Conservation (phyloP, 768 basidiomycete species). For the Scleroderma citrinum region DNA sequence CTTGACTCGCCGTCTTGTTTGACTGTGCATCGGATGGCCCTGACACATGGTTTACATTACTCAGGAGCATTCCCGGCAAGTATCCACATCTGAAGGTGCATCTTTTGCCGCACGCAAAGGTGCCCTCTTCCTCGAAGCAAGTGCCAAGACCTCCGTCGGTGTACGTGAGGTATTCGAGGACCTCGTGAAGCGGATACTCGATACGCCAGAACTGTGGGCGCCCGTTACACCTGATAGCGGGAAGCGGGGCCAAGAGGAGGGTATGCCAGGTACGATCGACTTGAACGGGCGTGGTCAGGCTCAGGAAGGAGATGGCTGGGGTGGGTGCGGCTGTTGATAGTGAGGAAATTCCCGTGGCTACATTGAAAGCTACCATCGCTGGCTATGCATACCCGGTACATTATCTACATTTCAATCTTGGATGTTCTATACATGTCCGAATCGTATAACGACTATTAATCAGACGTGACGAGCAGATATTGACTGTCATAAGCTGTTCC, state of each 20-base stretch:
- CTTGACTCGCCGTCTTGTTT: not conserved
- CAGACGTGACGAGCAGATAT: no score
- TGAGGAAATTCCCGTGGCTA: no score
- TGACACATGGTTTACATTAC: not conserved
- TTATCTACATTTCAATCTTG: no score
- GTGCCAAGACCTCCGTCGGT: conserved; percentile 84
- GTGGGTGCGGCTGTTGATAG: conserved; percentile 23
- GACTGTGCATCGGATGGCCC: not conserved
- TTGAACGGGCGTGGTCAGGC: conserved; percentile 15
- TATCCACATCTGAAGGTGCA: conserved; percentile 68
- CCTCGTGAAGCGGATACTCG: conserved; percentile 71
- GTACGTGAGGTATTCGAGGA: conserved; percentile 71
- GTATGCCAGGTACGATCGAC: conserved; percentile 42
- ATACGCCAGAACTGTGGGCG: conserved; percentile 74
- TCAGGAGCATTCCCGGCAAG: conserved; percentile 83
- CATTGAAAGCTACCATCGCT: no score
- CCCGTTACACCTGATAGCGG: conserved; percentile 20
- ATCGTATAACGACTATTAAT: no score
- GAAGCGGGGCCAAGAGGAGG: conserved; percentile 11
- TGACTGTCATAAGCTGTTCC: no score
- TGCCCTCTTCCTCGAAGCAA: conserved; percentile 86
- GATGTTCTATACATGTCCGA: no score
- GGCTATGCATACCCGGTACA: no score
- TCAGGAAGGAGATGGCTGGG: conserved; percentile 22
- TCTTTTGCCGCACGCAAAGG: conserved; percentile 79